Evolutionary conservation across 78 protist species (phyloP).

Genomic region (Dictyostelium firmibasis): DNA sequence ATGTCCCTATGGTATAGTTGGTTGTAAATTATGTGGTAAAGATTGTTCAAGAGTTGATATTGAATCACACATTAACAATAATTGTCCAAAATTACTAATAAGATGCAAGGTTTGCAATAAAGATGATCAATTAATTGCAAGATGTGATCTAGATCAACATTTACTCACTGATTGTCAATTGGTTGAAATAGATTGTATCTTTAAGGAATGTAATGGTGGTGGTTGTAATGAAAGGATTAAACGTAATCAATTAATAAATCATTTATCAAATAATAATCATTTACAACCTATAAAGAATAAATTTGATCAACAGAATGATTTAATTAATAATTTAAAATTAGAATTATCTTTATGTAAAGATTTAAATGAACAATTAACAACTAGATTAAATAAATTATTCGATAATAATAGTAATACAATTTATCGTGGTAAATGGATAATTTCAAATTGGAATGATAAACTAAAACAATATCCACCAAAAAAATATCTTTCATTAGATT

Average conservation of each 20-base stretch:
- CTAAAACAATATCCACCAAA: not conserved
- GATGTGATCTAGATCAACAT: not conserved
- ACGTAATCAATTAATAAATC: not conserved
- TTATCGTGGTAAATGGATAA: not conserved
- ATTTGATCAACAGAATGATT: not conserved
- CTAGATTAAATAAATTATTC: not conserved
- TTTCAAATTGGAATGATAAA: constrained; percentile 5
- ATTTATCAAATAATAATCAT: not conserved
- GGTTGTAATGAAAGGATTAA: not conserved
- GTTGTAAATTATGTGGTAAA: not conserved
- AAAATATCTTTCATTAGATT: not conserved
- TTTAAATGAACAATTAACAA: not conserved
- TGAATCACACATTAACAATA: not conserved
- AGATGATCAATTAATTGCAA: not conserved
- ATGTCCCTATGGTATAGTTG: not conserved
- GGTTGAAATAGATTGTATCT: not conserved
- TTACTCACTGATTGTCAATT: not conserved
- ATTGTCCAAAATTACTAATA: not conserved
- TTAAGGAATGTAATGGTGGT: not conserved
- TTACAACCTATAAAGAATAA: not conserved
- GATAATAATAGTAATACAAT: not conserved
- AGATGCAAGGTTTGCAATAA: not conserved
- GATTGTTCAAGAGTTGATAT: not conserved
- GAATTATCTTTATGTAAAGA: not conserved
- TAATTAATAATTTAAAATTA: not conserved